Evolutionary conservation across 2,329 filamentous ascomycete genomes (phyloP).

Genomic region (Cytospora paraplurivora): DNA sequence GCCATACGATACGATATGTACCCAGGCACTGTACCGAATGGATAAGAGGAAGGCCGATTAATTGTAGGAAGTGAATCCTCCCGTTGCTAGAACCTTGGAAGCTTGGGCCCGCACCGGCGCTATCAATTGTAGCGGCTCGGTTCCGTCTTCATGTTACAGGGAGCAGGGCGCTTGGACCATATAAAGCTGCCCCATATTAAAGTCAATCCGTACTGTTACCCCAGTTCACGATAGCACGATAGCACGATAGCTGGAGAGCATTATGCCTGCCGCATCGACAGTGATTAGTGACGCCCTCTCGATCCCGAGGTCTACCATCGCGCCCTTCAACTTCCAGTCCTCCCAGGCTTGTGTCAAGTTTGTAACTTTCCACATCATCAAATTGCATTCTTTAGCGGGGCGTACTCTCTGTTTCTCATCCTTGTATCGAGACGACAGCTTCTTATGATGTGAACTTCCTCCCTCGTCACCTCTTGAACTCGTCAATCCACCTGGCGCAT

Average conservation of each 20-base stretch:
- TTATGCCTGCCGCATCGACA: background rate
- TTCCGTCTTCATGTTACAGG: background rate
- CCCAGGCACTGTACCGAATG: no score
- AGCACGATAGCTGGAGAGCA: no score
- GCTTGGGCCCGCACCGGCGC: conserved; percentile 3
- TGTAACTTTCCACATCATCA: background rate
- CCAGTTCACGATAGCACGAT: background rate
- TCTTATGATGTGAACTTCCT: background rate
- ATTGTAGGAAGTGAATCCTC: no score
- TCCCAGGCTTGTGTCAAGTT: background rate
- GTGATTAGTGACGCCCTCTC: background rate
- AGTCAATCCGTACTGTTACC: background rate
- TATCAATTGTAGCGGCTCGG: conserved; percentile 8
- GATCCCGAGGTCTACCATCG: background rate
- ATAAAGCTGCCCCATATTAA: background rate
- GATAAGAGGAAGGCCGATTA: no score
- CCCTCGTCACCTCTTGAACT: background rate
- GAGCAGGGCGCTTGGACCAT: conserved; percentile 1
- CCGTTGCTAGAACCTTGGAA: conserved; percentile 6
- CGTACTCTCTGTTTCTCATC: background rate
- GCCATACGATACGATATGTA: no score
- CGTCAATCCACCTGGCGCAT: background rate
- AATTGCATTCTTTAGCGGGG: background rate
- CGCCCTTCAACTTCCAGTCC: background rate
- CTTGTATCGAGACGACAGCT: background rate